Evolutionary conservation across 2,329 filamentous ascomycete species (phyloP), one percentile per base, ranked within the genome.

Genomic region (Pyrenochaeta sp.): DNA sequence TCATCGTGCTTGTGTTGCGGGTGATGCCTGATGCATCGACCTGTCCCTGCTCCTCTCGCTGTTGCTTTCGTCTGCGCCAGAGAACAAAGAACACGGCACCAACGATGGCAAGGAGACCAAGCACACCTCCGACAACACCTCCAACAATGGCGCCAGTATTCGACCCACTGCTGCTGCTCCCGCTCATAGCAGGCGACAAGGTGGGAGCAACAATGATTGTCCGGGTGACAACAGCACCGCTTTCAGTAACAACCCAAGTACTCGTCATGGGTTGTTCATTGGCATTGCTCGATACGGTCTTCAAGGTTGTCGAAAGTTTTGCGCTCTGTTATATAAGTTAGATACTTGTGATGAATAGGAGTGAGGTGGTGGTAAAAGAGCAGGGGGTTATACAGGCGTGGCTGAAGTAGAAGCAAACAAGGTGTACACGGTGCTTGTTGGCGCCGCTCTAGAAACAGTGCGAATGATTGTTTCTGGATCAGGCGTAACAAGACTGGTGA

Each of bases 1-100:
- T 82, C 62, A 82, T 73, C 12, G 80, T 79, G 66, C 79, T 82
- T 15, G 75, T 74, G 49, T 82, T 81, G 17, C 80, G 72, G 10
- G 68, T 60, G 50, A 75, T 66, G 32, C 69, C 67, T 3, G 62
- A 56, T 30, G 61, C 50, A 36, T 53, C 50, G n/a, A 33, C 44
- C 17, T 48, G 33, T n/a, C 41, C 56, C n/a, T 66, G 56, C 30
- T 64, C 52, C 14, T 60, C 45, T 29, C 59, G 54, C 42, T 58
- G 57, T 35, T 69, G 63, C 41, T 61, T 64, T 46, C 53, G 63
- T 31, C 69, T 73, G 43, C 77, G 71, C 64, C 75, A 72, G 40
- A 78, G 72, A 27, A 79, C 59, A 43, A 81, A 74, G 30, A 81
- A 58, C 1, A 75, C 59, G 5, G 60, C 74, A 9, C 74, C 70